These are phyloP conservation scores for Suhomyces xylopsoci DNA, from an alignment of 805 yeast species.

Conservation along the genomic window DNA sequence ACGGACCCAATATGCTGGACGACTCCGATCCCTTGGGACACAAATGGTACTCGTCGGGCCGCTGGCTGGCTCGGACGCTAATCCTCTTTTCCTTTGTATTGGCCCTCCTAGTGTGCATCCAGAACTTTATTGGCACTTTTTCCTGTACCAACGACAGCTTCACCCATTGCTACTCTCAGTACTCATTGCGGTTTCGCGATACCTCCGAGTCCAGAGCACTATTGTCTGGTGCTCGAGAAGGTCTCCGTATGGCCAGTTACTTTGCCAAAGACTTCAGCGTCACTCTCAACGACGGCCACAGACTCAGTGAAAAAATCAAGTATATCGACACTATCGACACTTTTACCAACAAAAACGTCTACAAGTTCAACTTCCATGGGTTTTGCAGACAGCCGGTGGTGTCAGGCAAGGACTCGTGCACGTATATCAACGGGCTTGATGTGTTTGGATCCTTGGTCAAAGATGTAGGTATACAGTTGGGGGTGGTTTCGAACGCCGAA, in stretches of 20 bases:
- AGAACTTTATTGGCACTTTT: slow-evolving; percentile 15
- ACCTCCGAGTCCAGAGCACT: slow-evolving; percentile 30
- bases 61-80: not conserved
- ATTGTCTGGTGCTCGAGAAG: slow-evolving; percentile 37
- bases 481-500: slow-evolving; percentile 36
- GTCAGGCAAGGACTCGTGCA: slow-evolving; percentile 21
- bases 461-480: slow-evolving; percentile 50
- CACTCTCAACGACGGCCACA: slow-evolving; percentile 5
- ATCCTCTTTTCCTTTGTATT: slow-evolving; percentile 5
- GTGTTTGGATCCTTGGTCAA: slow-evolving; percentile 44
- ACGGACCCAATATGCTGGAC: not conserved
- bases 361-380: slow-evolving; percentile 45
- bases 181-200: slow-evolving; percentile 38
- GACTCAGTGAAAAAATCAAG: not conserved
- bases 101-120: slow-evolving; percentile 16
- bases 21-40: not conserved
- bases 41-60: not conserved
- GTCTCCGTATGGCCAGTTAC: slow-evolving; percentile 42
- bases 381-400: slow-evolving; percentile 42
- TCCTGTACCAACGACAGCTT: slow-evolving; percentile 27
- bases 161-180: slow-evolving; percentile 40
- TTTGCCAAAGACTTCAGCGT: slow-evolving; percentile 41
- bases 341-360: slow-evolving; percentile 40
- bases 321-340: slow-evolving; percentile 38
- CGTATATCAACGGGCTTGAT: slow-evolving; percentile 44